Evolutionary conservation across 805 yeast genomes (phyloP), one percentile per base, ranked within the genome.

Genomic region (Teunomyces funiuensis): DNA sequence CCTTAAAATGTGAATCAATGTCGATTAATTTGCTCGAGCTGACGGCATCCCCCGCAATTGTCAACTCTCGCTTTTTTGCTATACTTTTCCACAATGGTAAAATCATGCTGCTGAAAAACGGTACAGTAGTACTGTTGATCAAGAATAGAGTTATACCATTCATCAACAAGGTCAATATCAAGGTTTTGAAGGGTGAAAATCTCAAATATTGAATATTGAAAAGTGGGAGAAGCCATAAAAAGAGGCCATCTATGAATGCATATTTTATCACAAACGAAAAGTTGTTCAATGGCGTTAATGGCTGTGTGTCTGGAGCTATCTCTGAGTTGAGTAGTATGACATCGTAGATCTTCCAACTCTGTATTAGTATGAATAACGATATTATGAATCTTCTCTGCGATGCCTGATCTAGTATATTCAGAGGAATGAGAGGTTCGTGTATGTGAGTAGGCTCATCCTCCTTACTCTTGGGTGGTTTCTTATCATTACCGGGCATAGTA

Each of bases 311-410:
- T 51, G 55, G 11, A 58, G 61, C 27, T 49, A 43, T 9, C 13
- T 71, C 75, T 18, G 77, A 71, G 51, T 82, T 81, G 43, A 86
- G 63, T 16, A 80, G 58, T 25, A 82, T 63, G 30, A 86, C 61
- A 57, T 88, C 95, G 51, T 85, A 86, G 1, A 87, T 42, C 57
- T 93, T 91, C 78, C 85, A 85, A n/a, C 87, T 78, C 61, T 90
- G 97, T n/a, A 91, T 71, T 25, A 85, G 69, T 2, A 77, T 67
- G 56, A 88, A 87, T 8, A 86, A 46, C 1, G 87, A 76, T n/a
- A 82, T 59, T 2, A 81, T 73, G 41, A 87, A 74, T 26, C 80
- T 61, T 45, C 96, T 69, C 60, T 91, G 99, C 10, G 86, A 79
- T 2, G 87, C 87, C 5, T 78, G 77, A 48, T 88, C 96, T 18